Base-by-base conservation (phyloP, 225 moss, liverwort and hornwort genomes). In the Physcomitrellopsis africana region DNA sequence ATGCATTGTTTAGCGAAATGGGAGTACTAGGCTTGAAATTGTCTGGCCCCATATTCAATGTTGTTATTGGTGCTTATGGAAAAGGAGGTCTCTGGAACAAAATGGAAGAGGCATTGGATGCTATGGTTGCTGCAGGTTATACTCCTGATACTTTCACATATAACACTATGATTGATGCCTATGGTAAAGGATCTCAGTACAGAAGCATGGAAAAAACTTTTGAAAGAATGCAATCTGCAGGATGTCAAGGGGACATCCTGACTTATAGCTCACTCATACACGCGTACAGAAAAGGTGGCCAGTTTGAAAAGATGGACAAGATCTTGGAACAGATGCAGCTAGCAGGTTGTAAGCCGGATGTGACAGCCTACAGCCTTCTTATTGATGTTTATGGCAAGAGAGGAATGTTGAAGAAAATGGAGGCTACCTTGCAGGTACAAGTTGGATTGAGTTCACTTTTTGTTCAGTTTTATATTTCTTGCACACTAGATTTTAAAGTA, bases 231-330 rank as follows among this genome's bases (percentile, higher is more conserved):
- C 80, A 81, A 29, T 74, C 74, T 44, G 80, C 84, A 64, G 82
- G 77, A 32, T 83, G 81, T 75, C 51, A 56, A 32, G 89, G 84
- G 75, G 91, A 91, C 29, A 82, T 89, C 70, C 80, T 89, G 72
- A 91, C 91, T 72, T 91, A 89, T 63, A 89, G 91, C 81, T 91
- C 89, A 46, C 89, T 91, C 52, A 89, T 89, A 69, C 86, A 91
- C 67, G 91, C 86, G 7, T 89, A 91, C 42, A 82, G 83, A 56
- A 91, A 89, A 83, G 82, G 81, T 52, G 77, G 82, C 46, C 80
- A 69, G 54, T 77, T 83, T 81, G 79, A 86, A 81, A 89, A 84
- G 81, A 84, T 89, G 81, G 86, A 91, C 73, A 84, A 81, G 78
- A 81, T 78, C 57, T 74, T 89, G 72, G 89, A 79, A 67, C 84